These are phyloP conservation scores for Cornus suecica DNA, from an alignment of 148 eudicot species.

Conservation along the genomic window DNA sequence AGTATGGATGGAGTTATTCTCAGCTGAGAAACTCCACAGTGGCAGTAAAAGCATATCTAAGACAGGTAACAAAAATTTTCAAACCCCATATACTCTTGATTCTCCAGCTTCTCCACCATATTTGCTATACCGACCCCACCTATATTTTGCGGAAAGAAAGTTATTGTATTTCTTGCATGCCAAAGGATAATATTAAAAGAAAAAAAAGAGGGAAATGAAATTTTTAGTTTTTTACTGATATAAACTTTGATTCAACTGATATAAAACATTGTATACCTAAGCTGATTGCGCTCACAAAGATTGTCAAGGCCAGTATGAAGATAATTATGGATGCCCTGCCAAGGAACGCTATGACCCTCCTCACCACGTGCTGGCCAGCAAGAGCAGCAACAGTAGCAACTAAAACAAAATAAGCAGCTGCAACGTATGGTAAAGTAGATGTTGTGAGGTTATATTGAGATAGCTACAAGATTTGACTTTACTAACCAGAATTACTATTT, in stretches of 20 bases:
- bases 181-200: too few relatives aligned
- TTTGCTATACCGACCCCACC: conserved; percentile 52
- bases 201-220: not conserved
- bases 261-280: conserved; percentile 22
- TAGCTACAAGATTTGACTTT: not conserved
- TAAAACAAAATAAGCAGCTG: conserved; percentile 45
- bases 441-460: not conserved
- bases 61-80: conserved; percentile 37
- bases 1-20: not conserved
- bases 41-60: not conserved
- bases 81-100: conserved; percentile 59
- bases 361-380: conserved; percentile 47
- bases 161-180: not conserved
- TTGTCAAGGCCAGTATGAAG: conserved; percentile 49
- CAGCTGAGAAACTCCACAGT: not conserved
- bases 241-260: not conserved
- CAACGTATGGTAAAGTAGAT: not conserved
- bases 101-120: conserved; percentile 46
- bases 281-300: conserved; percentile 45
- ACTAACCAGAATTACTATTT: not conserved
- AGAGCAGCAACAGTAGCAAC: conserved; percentile 50
- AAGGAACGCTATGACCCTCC: conserved; percentile 31
- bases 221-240: not conserved
- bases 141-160: conserved; percentile 7
- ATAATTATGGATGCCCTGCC: conserved; percentile 58